phyloP scores from a whole-genome alignment of 257 asterid genomes.

The Galeopsis tetrahit region DNA sequence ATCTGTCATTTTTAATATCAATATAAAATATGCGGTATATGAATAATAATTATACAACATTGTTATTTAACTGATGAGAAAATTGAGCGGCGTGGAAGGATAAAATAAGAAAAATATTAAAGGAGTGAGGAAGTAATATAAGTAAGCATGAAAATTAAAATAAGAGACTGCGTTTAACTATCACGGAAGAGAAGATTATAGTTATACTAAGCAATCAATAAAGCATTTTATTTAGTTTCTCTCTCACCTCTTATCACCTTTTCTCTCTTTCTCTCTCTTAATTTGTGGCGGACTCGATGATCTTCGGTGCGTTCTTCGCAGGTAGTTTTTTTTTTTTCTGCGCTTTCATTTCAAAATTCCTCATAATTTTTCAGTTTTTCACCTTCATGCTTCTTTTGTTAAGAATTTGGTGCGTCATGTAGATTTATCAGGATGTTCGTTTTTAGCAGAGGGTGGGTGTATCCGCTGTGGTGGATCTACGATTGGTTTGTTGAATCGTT shows the following conservation, averaged over 20 bases:
- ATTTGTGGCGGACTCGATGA: constrained; percentile 46
- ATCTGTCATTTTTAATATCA: too few species aligned
- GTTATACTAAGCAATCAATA: too few species aligned
- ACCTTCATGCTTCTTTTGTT: constrained; percentile 2
- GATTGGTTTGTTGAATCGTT: background rate
- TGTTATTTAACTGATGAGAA: too few species aligned
- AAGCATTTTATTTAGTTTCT: background rate
- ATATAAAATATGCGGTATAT: too few species aligned
- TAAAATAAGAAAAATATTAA: too few species aligned
- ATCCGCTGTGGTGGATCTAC: background rate
- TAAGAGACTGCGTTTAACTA: background rate
- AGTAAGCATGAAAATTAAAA: background rate
- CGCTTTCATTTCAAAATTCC: background rate
- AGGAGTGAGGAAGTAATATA: too few species aligned
- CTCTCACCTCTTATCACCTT: constrained; percentile 25
- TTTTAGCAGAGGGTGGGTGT: background rate
- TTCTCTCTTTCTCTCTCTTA: background rate
- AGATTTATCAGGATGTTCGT: background rate
- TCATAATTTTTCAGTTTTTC: background rate
- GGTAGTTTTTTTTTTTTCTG: constrained; percentile 27
- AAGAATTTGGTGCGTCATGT: background rate
- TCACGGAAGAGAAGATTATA: too few species aligned
- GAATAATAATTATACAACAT: too few species aligned
- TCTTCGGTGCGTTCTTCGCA: constrained; percentile 50
- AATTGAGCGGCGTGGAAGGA: too few species aligned